These are phyloP conservation scores for Erythrophleum fordii DNA, from an alignment of 306 rosid genomes.

Conservation along the genomic window DNA sequence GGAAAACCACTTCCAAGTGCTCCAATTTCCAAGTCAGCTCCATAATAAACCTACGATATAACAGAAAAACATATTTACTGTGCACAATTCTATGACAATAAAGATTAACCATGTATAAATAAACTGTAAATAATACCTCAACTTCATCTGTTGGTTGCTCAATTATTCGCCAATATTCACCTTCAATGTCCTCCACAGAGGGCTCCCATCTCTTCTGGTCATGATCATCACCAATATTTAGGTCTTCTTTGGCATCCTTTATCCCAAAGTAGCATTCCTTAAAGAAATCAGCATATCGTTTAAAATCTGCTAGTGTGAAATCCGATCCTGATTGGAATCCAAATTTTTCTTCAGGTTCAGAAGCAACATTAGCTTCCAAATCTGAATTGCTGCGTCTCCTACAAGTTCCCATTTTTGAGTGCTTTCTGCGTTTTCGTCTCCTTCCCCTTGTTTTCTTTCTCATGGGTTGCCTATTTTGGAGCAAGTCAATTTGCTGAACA, in stretches of 20 bases:
- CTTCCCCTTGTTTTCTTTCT: conserved; percentile 77
- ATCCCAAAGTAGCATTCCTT: conserved; percentile 76
- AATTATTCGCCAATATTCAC: conserved; percentile 95
- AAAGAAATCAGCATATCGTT: conserved; percentile 62
- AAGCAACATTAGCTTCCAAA: conserved; percentile 59
- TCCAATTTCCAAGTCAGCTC: conserved; percentile 93
- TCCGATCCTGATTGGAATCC: conserved; percentile 86
- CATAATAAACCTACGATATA: conserved; percentile 75
- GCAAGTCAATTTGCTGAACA: conserved; percentile 83
- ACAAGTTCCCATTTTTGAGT: conserved; percentile 62
- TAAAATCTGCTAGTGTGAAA: conserved; percentile 72
- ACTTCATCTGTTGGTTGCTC: conserved; percentile 88
- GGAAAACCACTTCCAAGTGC: conserved; percentile 92
- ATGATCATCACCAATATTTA: conserved; percentile 35
- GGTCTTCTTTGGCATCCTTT: conserved; percentile 49
- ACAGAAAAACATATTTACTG: conserved; percentile 28
- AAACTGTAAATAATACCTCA: conserved; percentile 61
- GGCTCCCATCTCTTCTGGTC: conserved; percentile 51
- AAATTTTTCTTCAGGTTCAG: conserved; percentile 71
- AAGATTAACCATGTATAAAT: conserved; percentile 17
- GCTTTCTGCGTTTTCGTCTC: conserved; percentile 72
- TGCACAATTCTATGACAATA: conserved; percentile 13
- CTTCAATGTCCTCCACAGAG: conserved; percentile 85
- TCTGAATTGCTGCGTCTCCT: conserved; percentile 52
- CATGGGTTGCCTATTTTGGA: conserved; percentile 95